Percentiles rank a stretch among this genome's conserved stretches.
These are phyloP conservation scores for Candida tallmaniae DNA, from an alignment of 805 yeast genomes.

Conservation along the genomic window DNA sequence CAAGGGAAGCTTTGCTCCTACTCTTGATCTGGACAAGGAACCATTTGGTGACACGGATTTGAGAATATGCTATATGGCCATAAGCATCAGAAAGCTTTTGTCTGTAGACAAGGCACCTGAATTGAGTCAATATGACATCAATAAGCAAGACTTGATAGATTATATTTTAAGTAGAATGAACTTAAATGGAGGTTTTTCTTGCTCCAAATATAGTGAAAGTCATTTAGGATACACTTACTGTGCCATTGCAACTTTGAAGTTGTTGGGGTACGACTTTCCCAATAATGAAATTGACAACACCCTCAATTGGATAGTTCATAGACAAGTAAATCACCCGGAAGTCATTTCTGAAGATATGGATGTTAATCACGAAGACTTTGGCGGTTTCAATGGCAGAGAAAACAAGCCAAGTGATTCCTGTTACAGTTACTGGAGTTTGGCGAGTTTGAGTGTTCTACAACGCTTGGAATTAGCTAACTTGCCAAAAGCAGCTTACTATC, in stretches of 20 bases:
- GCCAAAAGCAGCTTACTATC: conserved; percentile 37
- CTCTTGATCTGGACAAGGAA: conserved; percentile 16
- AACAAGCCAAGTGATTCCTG: conserved; percentile 85
- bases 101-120: conserved; percentile 19
- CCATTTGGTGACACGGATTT: conserved; percentile 66
- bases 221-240: conserved; percentile 90
- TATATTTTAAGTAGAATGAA: conserved; percentile 29
- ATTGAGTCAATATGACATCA: conserved; percentile 32
- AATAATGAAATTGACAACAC: conserved; percentile 29
- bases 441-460: conserved; percentile 46
- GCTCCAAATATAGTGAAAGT: conserved; percentile 49
- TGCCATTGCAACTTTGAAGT: conserved; percentile 58
- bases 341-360: conserved; percentile 22
- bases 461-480: conserved; percentile 31
- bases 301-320: conserved; percentile 54
- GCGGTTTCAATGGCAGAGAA: conserved; percentile 85
- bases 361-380: conserved; percentile 46
- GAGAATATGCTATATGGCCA: conserved; percentile 71
- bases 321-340: conserved; percentile 49
- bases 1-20: conserved; percentile 34
- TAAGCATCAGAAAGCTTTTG: conserved; percentile 53
- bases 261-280: conserved; percentile 28
- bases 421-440: conserved; percentile 80
- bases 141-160: conserved; percentile 32
- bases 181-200: conserved; percentile 73